Evolutionary conservation across 2,329 filamentous ascomycete species (phyloP).

Genomic region (Cytospora paraplurivora): DNA sequence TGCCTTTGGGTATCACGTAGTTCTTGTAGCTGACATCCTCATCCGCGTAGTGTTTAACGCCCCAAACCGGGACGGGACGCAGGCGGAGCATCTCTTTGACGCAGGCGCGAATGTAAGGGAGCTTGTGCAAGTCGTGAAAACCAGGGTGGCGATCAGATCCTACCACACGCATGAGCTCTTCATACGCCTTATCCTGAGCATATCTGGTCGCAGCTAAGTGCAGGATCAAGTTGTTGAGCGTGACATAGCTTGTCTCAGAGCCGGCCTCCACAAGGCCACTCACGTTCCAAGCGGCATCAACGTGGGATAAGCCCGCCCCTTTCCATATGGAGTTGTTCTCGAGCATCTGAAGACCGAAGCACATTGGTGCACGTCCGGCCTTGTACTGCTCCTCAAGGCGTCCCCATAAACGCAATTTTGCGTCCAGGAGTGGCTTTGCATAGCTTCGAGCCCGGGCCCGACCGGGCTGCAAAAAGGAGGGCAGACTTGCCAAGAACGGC

Average conservation of each 20-base stretch:
- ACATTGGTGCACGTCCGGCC: conserved; percentile 11
- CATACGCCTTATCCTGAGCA: conserved; percentile 45
- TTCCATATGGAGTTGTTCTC: conserved; percentile 31
- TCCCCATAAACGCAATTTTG: conserved; percentile 4
- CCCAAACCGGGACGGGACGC: conserved; percentile 33
- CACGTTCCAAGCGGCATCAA: conserved; percentile 34
- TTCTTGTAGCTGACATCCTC: conserved; percentile 48
- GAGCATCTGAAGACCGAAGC: conserved; percentile 9
- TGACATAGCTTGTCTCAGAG: conserved; percentile 41
- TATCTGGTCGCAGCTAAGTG: conserved; percentile 29
- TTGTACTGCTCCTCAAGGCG: conserved; percentile 9
- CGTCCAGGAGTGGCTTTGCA: conserved; percentile 13
- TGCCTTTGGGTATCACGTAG: conserved; percentile 48
- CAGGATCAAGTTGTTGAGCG: conserved; percentile 36
- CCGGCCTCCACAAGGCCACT: conserved; percentile 42
- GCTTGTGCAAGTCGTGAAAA: conserved; percentile 35
- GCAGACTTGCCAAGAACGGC: conserved; percentile 32
- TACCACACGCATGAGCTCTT: conserved; percentile 44
- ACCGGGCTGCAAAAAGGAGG: conserved; percentile 33
- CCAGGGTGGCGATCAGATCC: conserved; percentile 36
- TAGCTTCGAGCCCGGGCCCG: conserved; percentile 16
- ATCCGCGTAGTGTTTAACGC: conserved; percentile 46
- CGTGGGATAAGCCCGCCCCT: conserved; percentile 33
- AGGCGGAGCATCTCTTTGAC: conserved; percentile 22
- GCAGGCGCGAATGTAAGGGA: conserved; percentile 30